Evolutionary conservation across 2,329 filamentous ascomycete genomes (phyloP).

Genomic region (Elsinoe necatrix): DNA sequence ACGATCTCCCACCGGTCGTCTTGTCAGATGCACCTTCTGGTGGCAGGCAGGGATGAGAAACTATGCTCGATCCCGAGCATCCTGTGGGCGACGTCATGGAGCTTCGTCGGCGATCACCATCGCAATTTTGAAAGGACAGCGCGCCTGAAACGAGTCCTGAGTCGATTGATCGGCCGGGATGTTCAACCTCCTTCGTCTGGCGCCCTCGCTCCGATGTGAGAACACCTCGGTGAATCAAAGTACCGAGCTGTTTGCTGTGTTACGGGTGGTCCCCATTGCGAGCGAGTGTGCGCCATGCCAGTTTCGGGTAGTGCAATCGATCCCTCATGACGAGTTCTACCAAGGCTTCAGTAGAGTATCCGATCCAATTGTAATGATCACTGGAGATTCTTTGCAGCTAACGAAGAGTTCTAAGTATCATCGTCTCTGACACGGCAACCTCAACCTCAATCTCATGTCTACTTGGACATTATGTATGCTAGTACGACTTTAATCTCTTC

Average conservation of each 20-base stretch:
- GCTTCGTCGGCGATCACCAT: constrained; percentile 8
- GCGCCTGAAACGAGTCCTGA: constrained; percentile 1
- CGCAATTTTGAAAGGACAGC: background rate
- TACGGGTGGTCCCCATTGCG: no score
- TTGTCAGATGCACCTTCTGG: background rate
- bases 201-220: background rate
- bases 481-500: no score
- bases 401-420: no score
- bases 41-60: constrained; percentile 1
- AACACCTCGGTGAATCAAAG: background rate
- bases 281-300: no score
- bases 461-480: no score
- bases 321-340: no score
- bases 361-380: no score
- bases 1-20: constrained; percentile 6
- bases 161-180: constrained; percentile 10
- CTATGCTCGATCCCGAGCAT: constrained; percentile 3
- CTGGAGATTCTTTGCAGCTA: no score
- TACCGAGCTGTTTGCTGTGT: background rate
- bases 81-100: constrained; percentile 9
- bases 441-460: no score
- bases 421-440: no score
- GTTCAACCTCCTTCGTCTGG: background rate
- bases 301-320: no score
- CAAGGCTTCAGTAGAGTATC: no score